Percentiles rank a stretch among this genome's conserved stretches.
Evolutionary conservation across 345 rosid species (phyloP).

Genomic region (Lenwebbia sp.): DNA sequence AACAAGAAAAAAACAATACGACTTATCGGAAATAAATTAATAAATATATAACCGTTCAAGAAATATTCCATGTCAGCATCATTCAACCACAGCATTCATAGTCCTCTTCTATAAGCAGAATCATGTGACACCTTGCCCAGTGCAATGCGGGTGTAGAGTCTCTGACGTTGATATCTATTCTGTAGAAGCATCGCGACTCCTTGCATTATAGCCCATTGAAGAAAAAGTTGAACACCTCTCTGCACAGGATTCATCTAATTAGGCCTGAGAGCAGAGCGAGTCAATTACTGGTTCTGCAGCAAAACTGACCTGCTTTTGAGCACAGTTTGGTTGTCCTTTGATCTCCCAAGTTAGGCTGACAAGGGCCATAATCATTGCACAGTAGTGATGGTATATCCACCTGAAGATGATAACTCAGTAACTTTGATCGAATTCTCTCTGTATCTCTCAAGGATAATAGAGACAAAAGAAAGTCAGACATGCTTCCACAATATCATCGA

Average conservation of each 20-base stretch:
- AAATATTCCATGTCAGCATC: neutral
- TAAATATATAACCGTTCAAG: neutral
- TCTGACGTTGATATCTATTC: constrained; percentile 97
- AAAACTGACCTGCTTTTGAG: constrained; percentile 67
- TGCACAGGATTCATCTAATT: constrained; percentile 18
- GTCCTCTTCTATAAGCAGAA: neutral
- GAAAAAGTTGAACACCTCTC: constrained; percentile 96
- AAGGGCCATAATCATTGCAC: constrained; percentile 94
- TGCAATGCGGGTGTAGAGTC: constrained; percentile 96
- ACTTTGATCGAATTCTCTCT: neutral
- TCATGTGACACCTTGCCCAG: constrained; percentile 64
- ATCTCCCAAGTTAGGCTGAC: constrained; percentile 99
- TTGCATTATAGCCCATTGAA: constrained; percentile 99
- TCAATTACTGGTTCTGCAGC: neutral
- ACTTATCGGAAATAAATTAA: neutral
- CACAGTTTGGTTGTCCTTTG: constrained; percentile 93
- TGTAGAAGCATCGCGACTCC: constrained; percentile 99
- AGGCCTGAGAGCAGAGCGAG: neutral
- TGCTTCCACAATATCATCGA: neutral
- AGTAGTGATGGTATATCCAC: constrained; percentile 99
- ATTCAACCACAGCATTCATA: neutral
- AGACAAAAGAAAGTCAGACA: neutral
- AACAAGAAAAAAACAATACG: neutral
- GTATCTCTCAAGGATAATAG: neutral
- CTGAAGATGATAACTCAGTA: constrained; percentile 19